Evolutionary conservation across 306 rosid species (phyloP).

Genomic region (Casuarina equisetifolia): DNA sequence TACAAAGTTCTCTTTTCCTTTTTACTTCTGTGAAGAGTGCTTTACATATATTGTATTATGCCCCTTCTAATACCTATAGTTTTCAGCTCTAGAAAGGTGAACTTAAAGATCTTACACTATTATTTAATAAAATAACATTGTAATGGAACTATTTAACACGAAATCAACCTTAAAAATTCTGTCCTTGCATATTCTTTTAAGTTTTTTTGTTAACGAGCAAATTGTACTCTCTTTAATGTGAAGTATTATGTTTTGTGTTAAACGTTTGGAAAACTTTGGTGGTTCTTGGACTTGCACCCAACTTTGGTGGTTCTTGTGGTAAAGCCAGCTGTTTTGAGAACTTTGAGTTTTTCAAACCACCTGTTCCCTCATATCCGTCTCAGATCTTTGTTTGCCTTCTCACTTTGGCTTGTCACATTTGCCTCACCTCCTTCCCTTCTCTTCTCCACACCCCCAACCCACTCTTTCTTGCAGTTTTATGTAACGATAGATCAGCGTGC

Average conservation of each 20-base stretch:
- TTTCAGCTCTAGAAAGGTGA: too few species aligned
- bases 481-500: background rate
- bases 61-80: too few species aligned
- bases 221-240: background rate
- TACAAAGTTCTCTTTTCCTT: conserved; percentile 7
- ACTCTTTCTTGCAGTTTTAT: background rate
- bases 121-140: too few species aligned
- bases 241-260: background rate
- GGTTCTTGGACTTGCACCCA: background rate
- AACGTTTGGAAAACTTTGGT: background rate
- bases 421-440: too few species aligned
- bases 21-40: too few species aligned
- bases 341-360: background rate
- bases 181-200: background rate
- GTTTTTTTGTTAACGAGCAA: too few species aligned
- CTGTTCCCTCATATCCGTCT: background rate
- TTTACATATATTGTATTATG: too few species aligned
- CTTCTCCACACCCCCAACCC: too few species aligned
- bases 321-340: background rate
- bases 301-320: background rate
- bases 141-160: background rate
- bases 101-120: too few species aligned
- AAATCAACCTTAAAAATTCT: background rate
- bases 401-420: background rate
- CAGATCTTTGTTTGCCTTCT: background rate